Evolutionary conservation across 495 filamentous ascomycete species (phyloP), one percentile per base, ranked within the genome.

Genomic region (Letharia columbiana): DNA sequence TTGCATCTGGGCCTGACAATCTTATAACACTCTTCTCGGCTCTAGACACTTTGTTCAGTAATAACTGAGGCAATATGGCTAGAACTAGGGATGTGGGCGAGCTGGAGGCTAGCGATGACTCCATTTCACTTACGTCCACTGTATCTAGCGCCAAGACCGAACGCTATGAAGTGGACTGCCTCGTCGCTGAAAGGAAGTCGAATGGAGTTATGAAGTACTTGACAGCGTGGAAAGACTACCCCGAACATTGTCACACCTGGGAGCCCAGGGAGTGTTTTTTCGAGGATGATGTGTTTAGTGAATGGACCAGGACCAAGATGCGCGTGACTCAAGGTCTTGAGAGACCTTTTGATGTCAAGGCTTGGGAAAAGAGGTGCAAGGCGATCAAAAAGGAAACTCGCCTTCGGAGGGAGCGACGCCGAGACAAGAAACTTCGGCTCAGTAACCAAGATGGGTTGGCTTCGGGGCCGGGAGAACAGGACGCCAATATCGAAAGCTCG

Each of bases 221-320:
- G 4, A 81, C 91, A 42, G 79, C 83, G 66, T 92, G 89, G 89
- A 78, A 78, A 35, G 80, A 77, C n/a, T 92, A 89, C 66, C 74
- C 78, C 2, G 59, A 85, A 12, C 66, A 84, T 17, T 72, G 84
- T 58, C 77, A 81, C 61, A 85, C 82, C 4, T 92, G 88, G 89
- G 87, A 91, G 67, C 84, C 87, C 0, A 71, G 71, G n/a, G 72
- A 79, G 0, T 74, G 80, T 57, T 82, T 91, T 47, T 73, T 80
- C 31, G 72, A 77, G 18, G 74, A 77, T 1, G 71, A 74, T n/a
- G 77, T 84, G 9, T 71, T 84, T 2, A 37, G 61, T 0, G 77
- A 79, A 5, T 91, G 88, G 87, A 73, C 77, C 12, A 71, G 77
- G n/a, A 81, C 76, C 8, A 84, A 84, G 63, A 64, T 65, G 11